Percentiles rank a stretch among this genome's conserved stretches.
Conservation (phyloP, 192 early-diverging fungal genomes). For the Rhizophagus clarus region DNA sequence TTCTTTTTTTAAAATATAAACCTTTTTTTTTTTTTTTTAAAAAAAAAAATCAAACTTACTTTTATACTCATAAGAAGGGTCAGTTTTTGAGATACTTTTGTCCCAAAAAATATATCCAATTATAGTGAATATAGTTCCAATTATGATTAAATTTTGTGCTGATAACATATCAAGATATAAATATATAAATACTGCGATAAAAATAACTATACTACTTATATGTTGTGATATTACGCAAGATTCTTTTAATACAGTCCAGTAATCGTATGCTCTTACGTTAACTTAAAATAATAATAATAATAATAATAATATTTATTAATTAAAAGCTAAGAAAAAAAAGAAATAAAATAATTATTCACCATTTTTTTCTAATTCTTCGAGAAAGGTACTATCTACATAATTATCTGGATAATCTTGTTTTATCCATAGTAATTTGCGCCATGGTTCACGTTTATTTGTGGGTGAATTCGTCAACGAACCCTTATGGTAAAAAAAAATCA, state of each 20-base stretch:
- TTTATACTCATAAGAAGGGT: slow-evolving; percentile 50
- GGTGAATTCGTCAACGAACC: not conserved
- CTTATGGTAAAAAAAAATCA: not conserved
- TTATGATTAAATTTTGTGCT: slow-evolving; percentile 58
- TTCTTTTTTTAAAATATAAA: not conserved
- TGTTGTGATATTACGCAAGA: slow-evolving; percentile 84
- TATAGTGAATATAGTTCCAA: slow-evolving; percentile 57
- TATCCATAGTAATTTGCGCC: slow-evolving; percentile 85
- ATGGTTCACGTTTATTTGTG: slow-evolving; percentile 42
- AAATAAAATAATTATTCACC: slow-evolving; percentile 42
- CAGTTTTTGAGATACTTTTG: slow-evolving; percentile 48
- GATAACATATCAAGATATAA: slow-evolving; percentile 62
- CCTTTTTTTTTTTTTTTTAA: not conserved
- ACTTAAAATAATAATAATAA: slow-evolving; percentile 42
- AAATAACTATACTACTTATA: slow-evolving; percentile 80
- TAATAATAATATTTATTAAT: no score
- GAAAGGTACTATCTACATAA: slow-evolving; percentile 86
- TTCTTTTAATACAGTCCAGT: slow-evolving; percentile 77
- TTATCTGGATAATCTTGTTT: slow-evolving; percentile 91
- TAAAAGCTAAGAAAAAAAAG: not conserved
- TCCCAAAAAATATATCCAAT: slow-evolving; percentile 78
- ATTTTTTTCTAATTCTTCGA: slow-evolving; percentile 88
- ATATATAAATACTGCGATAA: slow-evolving; percentile 86
- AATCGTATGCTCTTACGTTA: slow-evolving; percentile 82
- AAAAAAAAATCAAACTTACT: slow-evolving; percentile 31